Conservation (phyloP, 2,329 filamentous ascomycete genomes). For the Fusarium duplospermum region DNA sequence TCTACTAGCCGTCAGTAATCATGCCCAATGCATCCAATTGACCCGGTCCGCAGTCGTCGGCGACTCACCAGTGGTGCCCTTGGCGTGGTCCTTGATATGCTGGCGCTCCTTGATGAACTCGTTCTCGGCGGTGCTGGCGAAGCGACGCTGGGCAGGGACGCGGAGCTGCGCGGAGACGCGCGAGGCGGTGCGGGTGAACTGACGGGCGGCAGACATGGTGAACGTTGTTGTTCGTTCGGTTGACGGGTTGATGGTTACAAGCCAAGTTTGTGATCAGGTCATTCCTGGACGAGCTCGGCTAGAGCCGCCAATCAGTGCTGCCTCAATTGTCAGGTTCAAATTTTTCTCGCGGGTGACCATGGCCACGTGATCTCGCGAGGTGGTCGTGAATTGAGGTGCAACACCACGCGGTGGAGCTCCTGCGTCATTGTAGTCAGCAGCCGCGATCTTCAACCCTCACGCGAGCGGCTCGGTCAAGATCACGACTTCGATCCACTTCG, state of each 20-base stretch:
- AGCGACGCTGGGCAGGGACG: slow-evolving; percentile 73
- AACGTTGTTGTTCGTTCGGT: slow-evolving; percentile 42
- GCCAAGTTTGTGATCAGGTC: slow-evolving; percentile 49
- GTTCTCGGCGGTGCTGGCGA: slow-evolving; percentile 84
- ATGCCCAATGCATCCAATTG: slow-evolving; percentile 33
- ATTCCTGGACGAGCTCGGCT: slow-evolving; percentile 50
- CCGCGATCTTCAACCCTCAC: slow-evolving; percentile 11
- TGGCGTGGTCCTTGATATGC: slow-evolving; percentile 91
- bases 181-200: slow-evolving; percentile 70
- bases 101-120: slow-evolving; percentile 92
- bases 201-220: slow-evolving; percentile 74
- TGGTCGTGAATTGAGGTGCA: not conserved
- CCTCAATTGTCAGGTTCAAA: slow-evolving; percentile 48
- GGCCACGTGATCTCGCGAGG: slow-evolving; percentile 47
- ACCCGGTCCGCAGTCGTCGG: slow-evolving; percentile 11
- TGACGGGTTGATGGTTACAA: slow-evolving; percentile 36
- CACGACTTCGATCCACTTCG: not conserved
- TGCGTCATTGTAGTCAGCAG: slow-evolving; percentile 21
- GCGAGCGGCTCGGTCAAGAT: not conserved
- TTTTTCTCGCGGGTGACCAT: not conserved
- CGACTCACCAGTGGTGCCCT: slow-evolving; percentile 80
- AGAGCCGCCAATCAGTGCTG: slow-evolving; percentile 46
- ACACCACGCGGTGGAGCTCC: slow-evolving; percentile 8
- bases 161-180: slow-evolving; percentile 72
- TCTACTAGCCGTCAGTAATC: slow-evolving; percentile 66